Conservation (phyloP, 2,329 filamentous ascomycete species). For the Metarhizium sp. region DNA sequence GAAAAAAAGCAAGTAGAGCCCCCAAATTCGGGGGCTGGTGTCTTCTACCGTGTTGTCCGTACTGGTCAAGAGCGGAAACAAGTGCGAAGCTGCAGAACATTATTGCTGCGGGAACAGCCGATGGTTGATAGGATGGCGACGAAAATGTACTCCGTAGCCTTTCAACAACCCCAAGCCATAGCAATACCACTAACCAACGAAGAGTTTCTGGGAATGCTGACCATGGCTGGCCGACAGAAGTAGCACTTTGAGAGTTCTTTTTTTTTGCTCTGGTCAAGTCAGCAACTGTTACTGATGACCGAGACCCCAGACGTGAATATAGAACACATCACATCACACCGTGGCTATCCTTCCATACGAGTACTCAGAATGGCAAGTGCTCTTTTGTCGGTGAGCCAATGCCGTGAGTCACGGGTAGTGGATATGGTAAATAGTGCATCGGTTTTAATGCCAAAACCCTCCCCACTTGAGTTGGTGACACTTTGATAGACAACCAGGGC, state of each 20-base stretch:
- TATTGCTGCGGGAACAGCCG: slow-evolving; percentile 1
- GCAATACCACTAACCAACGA: neutral
- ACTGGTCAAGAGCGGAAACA: neutral
- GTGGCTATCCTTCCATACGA: neutral
- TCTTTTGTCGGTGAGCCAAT: neutral
- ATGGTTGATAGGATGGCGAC: neutral
- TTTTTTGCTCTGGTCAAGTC: neutral
- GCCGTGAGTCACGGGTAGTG: neutral
- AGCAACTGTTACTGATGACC: neutral
- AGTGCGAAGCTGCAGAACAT: slow-evolving; percentile 3
- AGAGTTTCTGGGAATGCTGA: neutral
- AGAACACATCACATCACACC: neutral
- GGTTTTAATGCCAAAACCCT: neutral
- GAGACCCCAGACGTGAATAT: neutral
- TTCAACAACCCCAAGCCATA: neutral
- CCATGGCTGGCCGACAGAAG: neutral
- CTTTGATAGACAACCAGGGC: neutral
- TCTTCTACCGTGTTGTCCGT: neutral
- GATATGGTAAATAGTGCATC: neutral
- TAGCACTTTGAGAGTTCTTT: neutral
- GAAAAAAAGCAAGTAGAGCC: neutral
- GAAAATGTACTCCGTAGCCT: neutral
- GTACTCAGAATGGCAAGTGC: neutral
- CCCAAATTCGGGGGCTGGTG: neutral
- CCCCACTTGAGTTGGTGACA: neutral